A percentile compares a stretch with the other conserved stretches of the same genome.
Evolutionary conservation across 805 yeast genomes (phyloP).

Genomic region (Metahyphopichia silvanorum): DNA sequence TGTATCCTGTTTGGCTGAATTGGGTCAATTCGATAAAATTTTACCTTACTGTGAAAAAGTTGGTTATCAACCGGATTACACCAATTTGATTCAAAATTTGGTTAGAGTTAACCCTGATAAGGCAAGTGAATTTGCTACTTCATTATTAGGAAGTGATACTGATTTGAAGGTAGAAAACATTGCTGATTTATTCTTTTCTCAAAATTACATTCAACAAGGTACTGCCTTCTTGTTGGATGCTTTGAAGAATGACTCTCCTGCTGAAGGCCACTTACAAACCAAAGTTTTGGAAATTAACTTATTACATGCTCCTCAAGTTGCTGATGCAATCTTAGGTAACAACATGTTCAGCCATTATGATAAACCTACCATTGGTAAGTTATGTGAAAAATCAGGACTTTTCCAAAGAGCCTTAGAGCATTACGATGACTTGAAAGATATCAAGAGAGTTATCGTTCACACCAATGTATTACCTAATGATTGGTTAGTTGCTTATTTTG

Average conservation of each 20-base stretch:
- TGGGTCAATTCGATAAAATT: constrained; percentile 95
- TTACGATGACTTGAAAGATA: constrained; percentile 91
- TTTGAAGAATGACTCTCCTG: constrained; percentile 86
- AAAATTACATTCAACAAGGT: constrained; percentile 94
- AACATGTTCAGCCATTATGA: constrained; percentile 95
- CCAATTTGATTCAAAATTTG: constrained; percentile 84
- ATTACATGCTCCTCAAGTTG: constrained; percentile 97
- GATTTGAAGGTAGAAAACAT: constrained; percentile 77
- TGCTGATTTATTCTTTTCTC: constrained; percentile 92
- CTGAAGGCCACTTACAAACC: constrained; percentile 95
- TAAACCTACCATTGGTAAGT: constrained; percentile 84
- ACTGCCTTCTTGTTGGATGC: constrained; percentile 96
- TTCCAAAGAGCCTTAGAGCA: constrained; percentile 95
- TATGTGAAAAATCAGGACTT: constrained; percentile 95
- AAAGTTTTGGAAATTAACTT: constrained; percentile 89
- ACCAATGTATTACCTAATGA: constrained; percentile 83
- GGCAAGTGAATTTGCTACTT: constrained; percentile 95
- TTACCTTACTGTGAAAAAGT: constrained; percentile 91
- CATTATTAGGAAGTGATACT: constrained; percentile 57
- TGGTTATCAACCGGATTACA: constrained; percentile 83
- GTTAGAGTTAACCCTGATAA: constrained; percentile 94
- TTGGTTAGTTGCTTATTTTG: constrained; percentile 91
- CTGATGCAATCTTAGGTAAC: constrained; percentile 96
- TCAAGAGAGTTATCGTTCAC: constrained; percentile 90
- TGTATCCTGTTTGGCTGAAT: constrained; percentile 86